These are phyloP conservation scores for Heliamphora pulchella DNA, from an alignment of 179 eudicot species.

Conservation along the genomic window DNA sequence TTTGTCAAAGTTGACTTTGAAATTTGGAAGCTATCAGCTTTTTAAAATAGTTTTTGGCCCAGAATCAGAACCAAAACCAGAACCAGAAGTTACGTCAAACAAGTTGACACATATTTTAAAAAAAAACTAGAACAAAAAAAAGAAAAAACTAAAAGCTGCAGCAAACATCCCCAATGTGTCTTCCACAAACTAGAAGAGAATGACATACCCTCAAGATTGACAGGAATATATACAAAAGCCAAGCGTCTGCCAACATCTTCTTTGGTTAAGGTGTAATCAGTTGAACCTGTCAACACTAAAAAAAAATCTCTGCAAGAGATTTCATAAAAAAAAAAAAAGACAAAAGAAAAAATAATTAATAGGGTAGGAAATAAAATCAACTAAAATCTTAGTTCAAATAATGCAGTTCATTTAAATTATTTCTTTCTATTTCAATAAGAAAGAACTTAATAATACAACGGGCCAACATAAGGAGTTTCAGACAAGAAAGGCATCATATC, in stretches of 20 bases:
- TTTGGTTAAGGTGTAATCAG: conserved; percentile 64
- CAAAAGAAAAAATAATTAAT: background rate
- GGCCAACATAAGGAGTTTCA: background rate
- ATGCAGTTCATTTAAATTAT: background rate
- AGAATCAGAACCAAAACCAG: too few species aligned
- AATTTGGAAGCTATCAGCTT: too few species aligned
- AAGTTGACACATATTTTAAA: too few species aligned
- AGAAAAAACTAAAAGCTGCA: too few species aligned
- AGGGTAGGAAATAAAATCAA: background rate
- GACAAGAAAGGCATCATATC: too few species aligned
- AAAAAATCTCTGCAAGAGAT: conserved; percentile 48
- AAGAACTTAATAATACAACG: background rate
- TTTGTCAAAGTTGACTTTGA: too few species aligned
- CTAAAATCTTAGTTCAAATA: background rate
- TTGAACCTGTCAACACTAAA: conserved; percentile 61
- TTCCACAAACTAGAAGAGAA: conserved; percentile 14
- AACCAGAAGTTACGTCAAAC: too few species aligned
- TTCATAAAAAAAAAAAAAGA: conserved; percentile 13
- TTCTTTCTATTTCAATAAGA: background rate
- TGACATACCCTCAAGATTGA: conserved; percentile 77
- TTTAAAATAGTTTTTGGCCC: too few species aligned
- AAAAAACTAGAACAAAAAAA: too few species aligned
- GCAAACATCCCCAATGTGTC: too few species aligned
- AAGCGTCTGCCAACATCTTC: conserved; percentile 73
- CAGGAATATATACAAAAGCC: conserved; percentile 73